Percentiles rank a stretch among this genome's conserved stretches.
Evolutionary conservation across 345 rosid genomes (phyloP).

Genomic region (Eucalyptus microcorys): DNA sequence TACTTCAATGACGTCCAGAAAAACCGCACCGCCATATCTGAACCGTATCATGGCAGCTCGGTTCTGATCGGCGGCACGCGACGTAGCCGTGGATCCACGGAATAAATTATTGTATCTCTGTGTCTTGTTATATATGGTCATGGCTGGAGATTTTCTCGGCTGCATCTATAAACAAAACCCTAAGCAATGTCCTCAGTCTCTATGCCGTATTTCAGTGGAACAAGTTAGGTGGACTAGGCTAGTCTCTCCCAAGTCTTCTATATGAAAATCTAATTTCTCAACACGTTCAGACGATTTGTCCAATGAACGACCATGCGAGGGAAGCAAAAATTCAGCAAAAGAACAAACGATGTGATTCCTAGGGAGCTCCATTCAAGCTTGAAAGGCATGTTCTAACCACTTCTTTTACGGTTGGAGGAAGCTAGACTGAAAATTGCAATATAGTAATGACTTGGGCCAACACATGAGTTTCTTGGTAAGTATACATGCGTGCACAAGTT

Average conservation of each 20-base stretch:
- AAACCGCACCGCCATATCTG: background rate
- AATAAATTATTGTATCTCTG: background rate
- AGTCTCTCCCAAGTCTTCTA: background rate
- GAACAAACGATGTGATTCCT: background rate
- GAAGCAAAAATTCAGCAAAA: background rate
- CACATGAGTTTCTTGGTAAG: background rate
- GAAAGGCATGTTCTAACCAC: background rate
- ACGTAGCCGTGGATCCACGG: background rate
- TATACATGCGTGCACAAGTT: background rate
- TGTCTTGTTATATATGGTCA: background rate
- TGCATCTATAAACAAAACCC: background rate
- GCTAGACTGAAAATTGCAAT: background rate
- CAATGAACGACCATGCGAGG: background rate
- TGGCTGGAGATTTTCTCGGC: background rate
- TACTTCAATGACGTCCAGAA: background rate
- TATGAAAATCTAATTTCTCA: background rate
- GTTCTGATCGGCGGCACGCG: background rate
- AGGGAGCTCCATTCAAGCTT: background rate
- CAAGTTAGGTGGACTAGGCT: background rate
- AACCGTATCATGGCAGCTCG: too few species aligned
- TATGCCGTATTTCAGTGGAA: background rate
- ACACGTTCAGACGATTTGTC: background rate
- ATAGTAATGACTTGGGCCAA: background rate
- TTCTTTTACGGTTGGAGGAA: background rate
- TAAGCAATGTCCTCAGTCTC: background rate